A percentile compares a stretch with the other conserved stretches of the same genome.
Conservation (phyloP, 208 protist genomes). For the Zelonia costaricensis region DNA sequence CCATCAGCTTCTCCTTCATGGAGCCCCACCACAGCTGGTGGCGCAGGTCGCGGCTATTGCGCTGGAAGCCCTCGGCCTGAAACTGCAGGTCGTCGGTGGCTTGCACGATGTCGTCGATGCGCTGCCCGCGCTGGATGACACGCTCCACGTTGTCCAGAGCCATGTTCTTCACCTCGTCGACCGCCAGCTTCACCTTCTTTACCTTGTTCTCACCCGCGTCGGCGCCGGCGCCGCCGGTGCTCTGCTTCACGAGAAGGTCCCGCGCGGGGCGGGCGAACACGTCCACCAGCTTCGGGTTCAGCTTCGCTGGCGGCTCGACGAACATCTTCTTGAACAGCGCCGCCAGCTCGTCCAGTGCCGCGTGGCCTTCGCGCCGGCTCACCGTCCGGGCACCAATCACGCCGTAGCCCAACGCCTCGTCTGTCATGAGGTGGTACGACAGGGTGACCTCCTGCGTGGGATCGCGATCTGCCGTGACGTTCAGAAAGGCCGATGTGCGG, state of each 20-base stretch:
- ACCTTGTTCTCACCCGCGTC: conserved; percentile 58
- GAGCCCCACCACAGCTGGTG: conserved; percentile 91
- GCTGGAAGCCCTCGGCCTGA: conserved; percentile 88
- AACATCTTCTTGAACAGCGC: conserved; percentile 89
- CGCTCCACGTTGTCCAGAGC: conserved; percentile 88
- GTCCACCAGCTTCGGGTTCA: conserved; percentile 62
- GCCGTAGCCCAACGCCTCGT: conserved; percentile 73
- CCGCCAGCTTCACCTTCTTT: conserved; percentile 64
- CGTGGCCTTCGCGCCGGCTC: conserved; percentile 58
- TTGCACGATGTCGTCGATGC: conserved; percentile 90
- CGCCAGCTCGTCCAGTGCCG: conserved; percentile 67
- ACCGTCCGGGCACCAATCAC: conserved; percentile 55
- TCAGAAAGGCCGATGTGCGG: conserved; percentile 69
- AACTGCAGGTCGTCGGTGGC: conserved; percentile 87
- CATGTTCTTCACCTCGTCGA: conserved; percentile 84
- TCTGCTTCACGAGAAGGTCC: conserved; percentile 62
- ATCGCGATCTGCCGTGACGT: conserved; percentile 35
- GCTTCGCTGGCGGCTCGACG: conserved; percentile 60
- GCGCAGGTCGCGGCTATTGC: conserved; percentile 75
- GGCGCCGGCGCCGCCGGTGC: conserved; percentile 20
- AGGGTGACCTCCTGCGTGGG: conserved; percentile 50
- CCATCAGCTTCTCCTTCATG: conserved; percentile 72
- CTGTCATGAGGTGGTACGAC: conserved; percentile 85
- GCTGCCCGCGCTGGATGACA: conserved; percentile 76
- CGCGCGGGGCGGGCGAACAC: conserved; percentile 70